Evolutionary conservation across 768 basidiomycete species (phyloP).

Genomic region (Paxillus involutus): DNA sequence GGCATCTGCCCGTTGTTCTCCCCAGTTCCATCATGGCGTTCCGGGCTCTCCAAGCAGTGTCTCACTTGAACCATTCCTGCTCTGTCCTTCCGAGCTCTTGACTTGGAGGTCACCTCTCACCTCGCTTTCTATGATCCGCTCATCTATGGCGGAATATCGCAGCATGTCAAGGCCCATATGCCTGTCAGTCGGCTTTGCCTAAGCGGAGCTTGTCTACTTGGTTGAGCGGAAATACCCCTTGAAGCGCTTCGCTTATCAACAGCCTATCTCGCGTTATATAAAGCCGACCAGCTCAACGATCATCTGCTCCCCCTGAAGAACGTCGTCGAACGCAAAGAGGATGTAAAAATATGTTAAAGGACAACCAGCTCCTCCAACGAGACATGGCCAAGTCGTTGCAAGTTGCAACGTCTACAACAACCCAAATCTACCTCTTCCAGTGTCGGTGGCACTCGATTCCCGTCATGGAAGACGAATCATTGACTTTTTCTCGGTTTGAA

Average conservation of each 20-base stretch:
- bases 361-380: too few species aligned
- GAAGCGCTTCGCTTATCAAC: conserved; percentile 65
- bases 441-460: conserved; percentile 72
- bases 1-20: too few species aligned
- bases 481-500: conserved; percentile 53
- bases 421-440: conserved; percentile 59
- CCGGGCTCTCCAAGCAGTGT: conserved; percentile 68
- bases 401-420: conserved; percentile 40
- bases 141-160: conserved; percentile 38
- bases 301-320: conserved; percentile 67
- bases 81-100: conserved; percentile 57
- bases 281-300: conserved; percentile 62
- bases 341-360: conserved; percentile 58
- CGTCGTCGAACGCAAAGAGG: conserved; percentile 53
- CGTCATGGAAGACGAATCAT: conserved; percentile 59
- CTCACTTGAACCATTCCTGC: conserved; percentile 75
- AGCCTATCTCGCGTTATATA: conserved; percentile 68
- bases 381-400: too few species aligned
- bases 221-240: conserved; percentile 48
- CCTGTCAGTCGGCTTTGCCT: conserved; percentile 65
- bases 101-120: conserved; percentile 48
- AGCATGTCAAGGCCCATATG: conserved; percentile 56
- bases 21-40: conserved; percentile 48
- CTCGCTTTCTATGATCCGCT: conserved; percentile 65
- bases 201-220: conserved; percentile 48